Evolutionary conservation across 1,284 basidiomycete species (phyloP).

Genomic region (Heterobasidion parviporum): DNA sequence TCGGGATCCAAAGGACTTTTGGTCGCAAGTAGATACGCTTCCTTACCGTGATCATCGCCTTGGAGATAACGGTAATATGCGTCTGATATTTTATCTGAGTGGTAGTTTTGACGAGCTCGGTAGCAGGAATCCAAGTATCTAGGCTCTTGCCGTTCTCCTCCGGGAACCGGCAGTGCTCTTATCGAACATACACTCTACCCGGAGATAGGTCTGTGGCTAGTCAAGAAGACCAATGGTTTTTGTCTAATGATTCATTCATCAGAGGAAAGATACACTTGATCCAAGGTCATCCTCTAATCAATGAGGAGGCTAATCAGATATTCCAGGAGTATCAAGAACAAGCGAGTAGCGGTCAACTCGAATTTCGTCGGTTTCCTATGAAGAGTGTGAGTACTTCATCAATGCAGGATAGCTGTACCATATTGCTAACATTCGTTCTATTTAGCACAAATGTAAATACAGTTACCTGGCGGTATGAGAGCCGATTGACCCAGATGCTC

Average conservation of each 20-base stretch:
- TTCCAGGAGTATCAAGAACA: slow-evolving; percentile 59
- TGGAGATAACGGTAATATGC: too few species aligned
- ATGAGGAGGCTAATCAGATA: slow-evolving; percentile 40
- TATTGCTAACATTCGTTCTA: slow-evolving; percentile 8
- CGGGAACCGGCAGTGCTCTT: not conserved
- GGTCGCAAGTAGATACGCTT: slow-evolving; percentile 11
- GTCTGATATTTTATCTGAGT: not conserved
- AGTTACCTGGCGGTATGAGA: not conserved
- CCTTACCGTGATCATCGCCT: not conserved
- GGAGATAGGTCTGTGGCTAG: slow-evolving; percentile 28
- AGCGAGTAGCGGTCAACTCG: slow-evolving; percentile 42
- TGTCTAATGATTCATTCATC: not conserved
- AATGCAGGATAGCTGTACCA: too few species aligned
- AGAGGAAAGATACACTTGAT: slow-evolving; percentile 64
- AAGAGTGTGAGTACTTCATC: slow-evolving; percentile 37
- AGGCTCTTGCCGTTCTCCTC: too few species aligned
- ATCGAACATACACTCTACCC: slow-evolving; percentile 21
- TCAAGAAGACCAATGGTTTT: not conserved
- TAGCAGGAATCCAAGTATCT: too few species aligned
- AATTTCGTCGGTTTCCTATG: slow-evolving; percentile 63
- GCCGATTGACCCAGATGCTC: not conserved
- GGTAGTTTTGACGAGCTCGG: too few species aligned
- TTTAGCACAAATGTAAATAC: slow-evolving; percentile 54
- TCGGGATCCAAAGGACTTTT: slow-evolving; percentile 33
- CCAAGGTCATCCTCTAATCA: slow-evolving; percentile 29